Evolutionary conservation across 208 protist species (phyloP).

Genomic region (Wallacemonas sp.): DNA sequence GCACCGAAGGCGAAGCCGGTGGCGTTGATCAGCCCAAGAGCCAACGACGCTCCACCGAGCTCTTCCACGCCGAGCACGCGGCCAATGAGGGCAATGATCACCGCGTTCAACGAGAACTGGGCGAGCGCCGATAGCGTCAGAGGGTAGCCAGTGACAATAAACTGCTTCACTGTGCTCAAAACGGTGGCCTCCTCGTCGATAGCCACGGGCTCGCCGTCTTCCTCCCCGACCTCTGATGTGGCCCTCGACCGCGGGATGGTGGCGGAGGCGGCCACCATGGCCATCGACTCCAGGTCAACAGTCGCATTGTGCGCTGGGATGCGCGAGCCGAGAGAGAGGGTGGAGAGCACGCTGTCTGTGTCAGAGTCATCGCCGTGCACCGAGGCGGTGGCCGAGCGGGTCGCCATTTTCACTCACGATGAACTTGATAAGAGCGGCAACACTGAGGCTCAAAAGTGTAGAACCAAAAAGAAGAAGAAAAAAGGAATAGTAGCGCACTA

Average conservation of each 20-base stretch:
- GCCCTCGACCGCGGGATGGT: neutral
- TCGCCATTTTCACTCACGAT: neutral
- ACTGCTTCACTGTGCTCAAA: conserved; percentile 46
- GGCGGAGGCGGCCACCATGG: neutral
- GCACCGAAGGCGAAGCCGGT: conserved; percentile 86
- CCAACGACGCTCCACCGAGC: conserved; percentile 70
- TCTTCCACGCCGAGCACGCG: conserved; percentile 51
- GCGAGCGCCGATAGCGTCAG: conserved; percentile 65
- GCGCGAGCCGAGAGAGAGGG: neutral
- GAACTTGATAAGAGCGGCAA: neutral
- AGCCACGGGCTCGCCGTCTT: neutral
- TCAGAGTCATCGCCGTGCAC: neutral
- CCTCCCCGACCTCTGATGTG: neutral
- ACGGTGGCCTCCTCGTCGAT: conserved; percentile 26
- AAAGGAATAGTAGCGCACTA: conserved; percentile 5
- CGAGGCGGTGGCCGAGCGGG: neutral
- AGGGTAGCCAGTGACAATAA: conserved; percentile 65
- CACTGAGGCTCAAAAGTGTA: no score
- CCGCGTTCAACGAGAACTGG: conserved; percentile 76
- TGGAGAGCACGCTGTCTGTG: neutral
- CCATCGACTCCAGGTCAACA: conserved; percentile 3
- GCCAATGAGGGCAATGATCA: conserved; percentile 68
- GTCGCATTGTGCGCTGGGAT: neutral
- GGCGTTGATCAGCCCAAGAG: conserved; percentile 77
- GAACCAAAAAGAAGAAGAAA: neutral